Percentiles rank a stretch among this genome's conserved stretches.
Evolutionary conservation across 2,329 filamentous ascomycete genomes (phyloP).

Genomic region (Colletotrichum noveboracense): DNA sequence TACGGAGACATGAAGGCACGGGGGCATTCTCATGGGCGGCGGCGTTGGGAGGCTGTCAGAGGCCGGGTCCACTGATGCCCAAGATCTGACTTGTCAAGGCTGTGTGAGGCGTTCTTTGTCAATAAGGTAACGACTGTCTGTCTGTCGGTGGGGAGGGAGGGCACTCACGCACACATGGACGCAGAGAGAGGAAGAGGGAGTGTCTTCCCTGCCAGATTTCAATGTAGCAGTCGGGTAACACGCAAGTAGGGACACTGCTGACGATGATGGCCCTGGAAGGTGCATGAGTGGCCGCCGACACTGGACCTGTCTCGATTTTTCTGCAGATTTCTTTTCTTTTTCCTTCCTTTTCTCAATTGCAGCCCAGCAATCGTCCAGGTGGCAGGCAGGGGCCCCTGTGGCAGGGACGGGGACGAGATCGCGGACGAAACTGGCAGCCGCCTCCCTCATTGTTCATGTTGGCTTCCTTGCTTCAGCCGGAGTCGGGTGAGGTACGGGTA

Average conservation of each 20-base stretch:
- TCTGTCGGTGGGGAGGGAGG: background rate
- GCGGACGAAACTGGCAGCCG: background rate
- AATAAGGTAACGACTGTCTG: background rate
- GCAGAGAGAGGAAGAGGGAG: background rate
- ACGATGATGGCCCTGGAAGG: background rate
- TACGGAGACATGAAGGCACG: background rate
- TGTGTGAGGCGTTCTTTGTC: background rate
- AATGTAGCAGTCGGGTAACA: background rate
- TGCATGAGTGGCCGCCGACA: background rate
- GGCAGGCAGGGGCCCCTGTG: background rate
- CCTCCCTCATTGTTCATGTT: background rate
- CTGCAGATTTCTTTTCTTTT: constrained; percentile 2
- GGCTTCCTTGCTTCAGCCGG: background rate
- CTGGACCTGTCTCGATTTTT: background rate
- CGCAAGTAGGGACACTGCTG: background rate
- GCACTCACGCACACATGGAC: background rate
- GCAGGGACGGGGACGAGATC: background rate
- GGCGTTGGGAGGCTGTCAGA: background rate
- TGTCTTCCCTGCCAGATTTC: background rate
- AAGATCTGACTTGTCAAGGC: background rate
- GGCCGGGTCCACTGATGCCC: background rate
- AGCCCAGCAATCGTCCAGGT: background rate
- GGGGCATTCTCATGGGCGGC: background rate
- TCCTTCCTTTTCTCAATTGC: background rate
- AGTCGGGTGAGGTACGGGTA: background rate